Evolutionary conservation across 176 grass and related monocot genomes (phyloP), one percentile per base, ranked within the genome.

Genomic region (Cenchrus fungigraminus): DNA sequence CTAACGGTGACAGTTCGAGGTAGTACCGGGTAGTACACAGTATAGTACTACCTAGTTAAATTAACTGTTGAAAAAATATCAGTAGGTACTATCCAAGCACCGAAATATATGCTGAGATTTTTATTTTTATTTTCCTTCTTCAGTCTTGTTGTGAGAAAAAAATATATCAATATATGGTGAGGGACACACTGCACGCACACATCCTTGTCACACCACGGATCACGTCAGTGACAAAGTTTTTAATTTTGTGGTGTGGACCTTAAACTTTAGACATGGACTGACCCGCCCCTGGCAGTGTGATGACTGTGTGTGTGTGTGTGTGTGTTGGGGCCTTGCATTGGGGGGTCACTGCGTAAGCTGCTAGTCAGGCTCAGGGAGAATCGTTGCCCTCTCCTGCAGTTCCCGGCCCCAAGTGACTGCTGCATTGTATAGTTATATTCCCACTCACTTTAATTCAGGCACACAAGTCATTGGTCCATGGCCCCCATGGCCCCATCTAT

Each of bases 261-360:
- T 50, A 71, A 40, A 50, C 45, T 72, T 49, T 28, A 72, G 69
- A 72, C 69, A 72, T 72, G 44, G 69, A 50, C 45, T 72, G 45
- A 50, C 69, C 58, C n/a, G 69, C 20, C 37, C 68, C 44, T 71
- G 68, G 68, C 68, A 71, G 44, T 59, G 5, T 1, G 19, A 40
- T 40, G 37, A 40, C 37, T 4, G 37, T 40, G 4, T 40, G 37
- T 40, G 34, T 34, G 34, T 25, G 22, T 25, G 37, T 40, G 31
- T 32, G 31, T 32, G 31, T 32, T 32, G 31, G 31, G 31, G 31
- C 31, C 31, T 32, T 32, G 31, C 37, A 3, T 40, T 40, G 37
- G 37, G 37, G 37, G 37, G 37, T 40, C 37, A 40, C 37, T 40
- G 37, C 37, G 3, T 40, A 40, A 40, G 37, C 37, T 40, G 37